phyloP scores from a whole-genome alignment of 192 early-diverging fungal species.

The Gaertneriomyces semiglobifer region DNA sequence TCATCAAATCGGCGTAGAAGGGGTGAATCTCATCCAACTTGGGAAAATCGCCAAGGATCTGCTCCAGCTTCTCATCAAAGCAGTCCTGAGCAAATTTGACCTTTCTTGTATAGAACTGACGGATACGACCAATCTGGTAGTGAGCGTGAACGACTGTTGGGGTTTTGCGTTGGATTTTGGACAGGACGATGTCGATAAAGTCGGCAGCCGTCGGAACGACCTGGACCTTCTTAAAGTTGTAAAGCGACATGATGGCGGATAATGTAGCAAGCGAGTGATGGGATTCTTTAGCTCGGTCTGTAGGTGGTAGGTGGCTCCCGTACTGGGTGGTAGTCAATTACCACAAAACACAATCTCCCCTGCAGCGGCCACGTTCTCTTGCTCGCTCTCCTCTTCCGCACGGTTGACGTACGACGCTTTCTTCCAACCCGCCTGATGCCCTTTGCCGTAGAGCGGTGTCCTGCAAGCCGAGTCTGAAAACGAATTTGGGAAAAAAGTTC shows the following conservation, averaged over 20 bases:
- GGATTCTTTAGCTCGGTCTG: no score
- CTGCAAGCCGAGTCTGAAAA: no score
- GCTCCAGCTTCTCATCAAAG: conserved; percentile 95
- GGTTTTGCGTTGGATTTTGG: conserved; percentile 98
- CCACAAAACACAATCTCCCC: no score
- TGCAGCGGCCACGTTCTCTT: no score
- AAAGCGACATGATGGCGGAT: conserved; percentile 53
- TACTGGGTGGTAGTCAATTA: no score
- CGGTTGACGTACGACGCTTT: no score
- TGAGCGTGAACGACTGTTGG: conserved; percentile 94
- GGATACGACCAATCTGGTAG: conserved; percentile 95
- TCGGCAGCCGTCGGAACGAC: conserved; percentile 86
- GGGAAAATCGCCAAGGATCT: conserved; percentile 93
- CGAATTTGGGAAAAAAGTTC: no score
- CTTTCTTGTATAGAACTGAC: conserved; percentile 99
- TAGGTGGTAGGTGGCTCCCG: no score
- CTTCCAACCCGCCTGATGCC: no score
- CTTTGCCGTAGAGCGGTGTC: no score
- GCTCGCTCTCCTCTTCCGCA: no score
- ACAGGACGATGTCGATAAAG: conserved; percentile 97
- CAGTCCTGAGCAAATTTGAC: conserved; percentile 95
- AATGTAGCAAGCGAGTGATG: neutral
- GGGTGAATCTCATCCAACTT: conserved; percentile 99
- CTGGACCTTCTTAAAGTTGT: conserved; percentile 98
- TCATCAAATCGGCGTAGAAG: conserved; percentile 99